phyloP scores from a whole-genome alignment of 108 stramenopile species.

The Aurantiochytrium sp. region DNA sequence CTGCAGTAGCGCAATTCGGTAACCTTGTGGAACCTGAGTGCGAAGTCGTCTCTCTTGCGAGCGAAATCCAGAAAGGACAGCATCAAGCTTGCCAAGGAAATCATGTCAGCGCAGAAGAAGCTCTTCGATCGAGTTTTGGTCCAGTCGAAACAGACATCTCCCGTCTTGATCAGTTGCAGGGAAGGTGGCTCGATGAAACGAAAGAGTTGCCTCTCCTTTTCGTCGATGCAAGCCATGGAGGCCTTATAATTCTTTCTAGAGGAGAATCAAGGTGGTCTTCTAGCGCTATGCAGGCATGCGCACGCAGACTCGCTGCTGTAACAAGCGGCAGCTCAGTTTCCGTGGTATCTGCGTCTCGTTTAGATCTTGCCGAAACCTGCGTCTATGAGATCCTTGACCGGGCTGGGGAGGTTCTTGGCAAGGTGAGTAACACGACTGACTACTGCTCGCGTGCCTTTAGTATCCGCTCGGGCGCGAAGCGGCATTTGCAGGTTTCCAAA shows the following conservation, averaged over 20 bases:
- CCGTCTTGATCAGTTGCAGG: not conserved
- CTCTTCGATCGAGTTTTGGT: not conserved
- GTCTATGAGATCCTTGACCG: not conserved
- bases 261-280: not conserved
- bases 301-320: not conserved
- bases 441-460: not conserved
- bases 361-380: not conserved
- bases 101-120: too few relatives aligned
- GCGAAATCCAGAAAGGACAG: too few relatives aligned
- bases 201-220: not conserved
- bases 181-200: not conserved
- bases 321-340: not conserved
- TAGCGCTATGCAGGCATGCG: not conserved
- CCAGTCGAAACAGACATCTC: not conserved
- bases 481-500: not conserved
- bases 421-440: not conserved
- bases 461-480: not conserved
- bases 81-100: too few relatives aligned
- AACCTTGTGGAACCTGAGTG: not conserved
- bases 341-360: not conserved
- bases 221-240: not conserved
- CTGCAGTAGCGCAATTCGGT: not conserved
- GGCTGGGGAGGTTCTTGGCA: not conserved
- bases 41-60: not conserved
- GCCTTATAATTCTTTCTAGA: not conserved